Evolutionary conservation across 2,329 filamentous ascomycete species (phyloP).

Genomic region (Curvularia sp.): DNA sequence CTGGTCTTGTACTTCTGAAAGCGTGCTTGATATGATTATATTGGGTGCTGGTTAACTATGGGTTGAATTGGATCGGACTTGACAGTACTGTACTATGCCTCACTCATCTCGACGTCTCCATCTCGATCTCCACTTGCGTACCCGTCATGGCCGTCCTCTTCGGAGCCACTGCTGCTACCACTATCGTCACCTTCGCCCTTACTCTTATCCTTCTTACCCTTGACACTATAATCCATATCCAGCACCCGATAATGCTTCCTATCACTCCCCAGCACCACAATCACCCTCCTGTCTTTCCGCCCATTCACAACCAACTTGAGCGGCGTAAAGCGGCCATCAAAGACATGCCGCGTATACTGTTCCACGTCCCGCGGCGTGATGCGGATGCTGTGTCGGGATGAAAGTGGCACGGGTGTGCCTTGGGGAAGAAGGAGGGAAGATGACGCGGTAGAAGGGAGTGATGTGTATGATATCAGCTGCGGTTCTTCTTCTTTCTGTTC

Average conservation of each 20-base stretch:
- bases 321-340: conserved; percentile 58
- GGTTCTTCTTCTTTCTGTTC: conserved; percentile 9
- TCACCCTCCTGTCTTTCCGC: conserved; percentile 58
- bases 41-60: conserved; percentile 11
- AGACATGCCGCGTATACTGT: conserved; percentile 55
- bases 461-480: conserved; percentile 14
- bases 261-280: conserved; percentile 63
- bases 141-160: conserved; percentile 14
- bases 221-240: conserved; percentile 57
- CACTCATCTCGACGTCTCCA: conserved; percentile 30
- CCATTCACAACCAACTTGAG: conserved; percentile 63
- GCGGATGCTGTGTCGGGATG: conserved; percentile 3
- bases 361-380: conserved; percentile 18
- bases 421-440: conserved; percentile 11
- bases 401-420: not conserved
- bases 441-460: conserved; percentile 13
- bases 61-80: not conserved
- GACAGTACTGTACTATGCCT: not conserved
- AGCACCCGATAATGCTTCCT: conserved; percentile 62
- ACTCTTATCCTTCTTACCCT: conserved; percentile 26
- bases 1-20: conserved; percentile 38
- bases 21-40: not conserved
- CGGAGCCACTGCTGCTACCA: conserved; percentile 15
- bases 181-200: conserved; percentile 11
- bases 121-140: conserved; percentile 18